A percentile compares a stretch with the other conserved stretches of the same genome.
These are phyloP conservation scores for Hypoxylon lienhwacheense DNA, from an alignment of 495 filamentous ascomycete species.

Conservation along the genomic window DNA sequence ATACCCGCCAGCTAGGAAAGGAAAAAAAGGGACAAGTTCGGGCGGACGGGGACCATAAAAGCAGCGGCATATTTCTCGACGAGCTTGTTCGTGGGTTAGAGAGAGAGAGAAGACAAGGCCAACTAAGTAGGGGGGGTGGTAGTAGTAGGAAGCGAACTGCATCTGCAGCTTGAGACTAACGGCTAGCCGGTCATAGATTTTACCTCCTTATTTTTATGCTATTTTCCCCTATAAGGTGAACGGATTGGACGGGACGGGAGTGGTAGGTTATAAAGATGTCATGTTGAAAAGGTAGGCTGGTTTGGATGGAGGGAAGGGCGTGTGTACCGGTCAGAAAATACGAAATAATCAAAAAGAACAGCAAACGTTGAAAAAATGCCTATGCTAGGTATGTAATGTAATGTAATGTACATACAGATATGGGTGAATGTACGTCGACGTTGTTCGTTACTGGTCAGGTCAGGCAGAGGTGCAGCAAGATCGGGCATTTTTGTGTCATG, in stretches of 20 bases:
- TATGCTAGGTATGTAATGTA: no score
- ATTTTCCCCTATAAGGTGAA: background rate
- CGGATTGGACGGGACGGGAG: background rate
- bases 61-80: conserved; percentile 43
- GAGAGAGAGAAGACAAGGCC: background rate
- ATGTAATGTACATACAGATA: no score
- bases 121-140: conserved; percentile 14
- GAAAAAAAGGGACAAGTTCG: no score
- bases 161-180: conserved; percentile 29
- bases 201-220: background rate
- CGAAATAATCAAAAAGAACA: no score
- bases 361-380: conserved; percentile 29
- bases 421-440: no score
- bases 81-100: conserved; percentile 35
- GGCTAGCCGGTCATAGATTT: conserved; percentile 14
- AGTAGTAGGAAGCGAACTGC: conserved; percentile 30
- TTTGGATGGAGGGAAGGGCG: conserved; percentile 3
- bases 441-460: conserved; percentile 45
- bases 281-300: background rate
- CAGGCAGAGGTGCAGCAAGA: conserved; percentile 55
- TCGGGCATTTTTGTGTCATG: conserved; percentile 53
- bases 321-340: conserved; percentile 21
- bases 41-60: conserved; percentile 44
- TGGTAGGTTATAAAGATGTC: background rate
- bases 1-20: no score